Evolutionary conservation across 495 filamentous ascomycete species (phyloP), one percentile per base, ranked within the genome.

Genomic region (Podospora sp.): DNA sequence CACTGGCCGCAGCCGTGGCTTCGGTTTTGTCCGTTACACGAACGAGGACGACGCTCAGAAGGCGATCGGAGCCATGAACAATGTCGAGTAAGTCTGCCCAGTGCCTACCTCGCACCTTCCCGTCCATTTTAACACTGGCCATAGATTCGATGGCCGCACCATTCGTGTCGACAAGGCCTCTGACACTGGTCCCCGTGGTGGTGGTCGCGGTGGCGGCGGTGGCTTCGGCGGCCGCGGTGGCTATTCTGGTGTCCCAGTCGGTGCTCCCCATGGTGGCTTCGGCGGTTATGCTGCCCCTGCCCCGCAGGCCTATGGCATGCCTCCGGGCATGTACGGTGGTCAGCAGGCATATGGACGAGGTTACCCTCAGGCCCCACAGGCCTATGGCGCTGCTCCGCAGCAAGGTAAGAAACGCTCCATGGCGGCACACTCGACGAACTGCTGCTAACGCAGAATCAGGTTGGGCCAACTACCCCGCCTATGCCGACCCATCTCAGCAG

Each of bases 151-250:
- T 81, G 95, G 95, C 57, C 94, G 95, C 65, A 86, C 85, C 63
- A 97, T 99, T 73, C 94, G 96, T 66, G 95, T 99, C 57, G 95
- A 97, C 82, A 97, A 92, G 77, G 96, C 95, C 60, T 94, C 92
- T 55, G 93, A 98, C 77, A 89, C 89, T 71, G 84, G 86, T 52
- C 80, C 85, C 46, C 84, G 83, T 58, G 84, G 86, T 22, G 82
- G 83, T 33, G 82, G 81, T n/a, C 77, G 86, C 50, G 80, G 79
- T 61, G 75, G 72, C 16, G 69, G 73, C 25, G 73, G 72, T 35
- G 72, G 72, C 57, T 76, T 74, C 55, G 73, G 74, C 40, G 69
- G 76, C 46, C 78, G 83, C 65, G 79, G 81, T 68, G 84, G 69
- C 1, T 77, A 75, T 27, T 61, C 63, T n/a, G 67, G 71, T 18